Conservation (phyloP, 2,329 filamentous ascomycete species). For the Neophaeococcomyces mojaviensis region DNA sequence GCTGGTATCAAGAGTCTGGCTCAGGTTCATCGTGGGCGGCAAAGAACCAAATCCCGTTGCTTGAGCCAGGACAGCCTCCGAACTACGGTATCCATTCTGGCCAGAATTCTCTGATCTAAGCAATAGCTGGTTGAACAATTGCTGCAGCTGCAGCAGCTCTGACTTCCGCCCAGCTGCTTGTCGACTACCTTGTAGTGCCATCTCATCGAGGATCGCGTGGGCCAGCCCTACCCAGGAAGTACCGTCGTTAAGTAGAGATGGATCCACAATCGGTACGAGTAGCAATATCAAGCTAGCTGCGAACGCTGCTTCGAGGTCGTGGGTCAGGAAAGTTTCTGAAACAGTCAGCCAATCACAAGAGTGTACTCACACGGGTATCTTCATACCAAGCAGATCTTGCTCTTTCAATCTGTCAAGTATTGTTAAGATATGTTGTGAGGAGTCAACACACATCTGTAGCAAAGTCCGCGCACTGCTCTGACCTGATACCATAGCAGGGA, state of each 20-base stretch:
- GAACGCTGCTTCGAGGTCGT: constrained; percentile 40
- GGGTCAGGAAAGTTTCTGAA: constrained; percentile 42
- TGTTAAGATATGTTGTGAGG: constrained; percentile 35
- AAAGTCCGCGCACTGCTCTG: constrained; percentile 32
- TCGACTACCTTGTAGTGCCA: constrained; percentile 40
- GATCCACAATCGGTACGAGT: constrained; percentile 32
- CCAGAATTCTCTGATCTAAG: too few species aligned
- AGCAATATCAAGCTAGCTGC: constrained; percentile 38
- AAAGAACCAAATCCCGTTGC: too few species aligned
- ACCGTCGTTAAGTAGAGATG: constrained; percentile 30
- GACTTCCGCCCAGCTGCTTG: constrained; percentile 39
- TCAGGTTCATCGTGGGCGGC: too few species aligned
- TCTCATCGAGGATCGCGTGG: constrained; percentile 40
- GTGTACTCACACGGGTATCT: constrained; percentile 15
- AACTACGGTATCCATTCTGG: too few species aligned
- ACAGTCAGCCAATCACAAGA: background rate
- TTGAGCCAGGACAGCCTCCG: too few species aligned
- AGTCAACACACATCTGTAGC: constrained; percentile 37
- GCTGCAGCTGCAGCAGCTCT: constrained; percentile 42
- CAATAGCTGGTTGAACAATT: too few species aligned
- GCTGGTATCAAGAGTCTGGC: too few species aligned
- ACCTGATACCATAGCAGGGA: constrained; percentile 28
- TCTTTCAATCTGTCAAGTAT: constrained; percentile 39
- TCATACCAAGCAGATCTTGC: constrained; percentile 43
- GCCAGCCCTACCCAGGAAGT: constrained; percentile 35